These are phyloP conservation scores for Colletotrichum agaves DNA, from an alignment of 2,329 filamentous ascomycete genomes.

Conservation along the genomic window DNA sequence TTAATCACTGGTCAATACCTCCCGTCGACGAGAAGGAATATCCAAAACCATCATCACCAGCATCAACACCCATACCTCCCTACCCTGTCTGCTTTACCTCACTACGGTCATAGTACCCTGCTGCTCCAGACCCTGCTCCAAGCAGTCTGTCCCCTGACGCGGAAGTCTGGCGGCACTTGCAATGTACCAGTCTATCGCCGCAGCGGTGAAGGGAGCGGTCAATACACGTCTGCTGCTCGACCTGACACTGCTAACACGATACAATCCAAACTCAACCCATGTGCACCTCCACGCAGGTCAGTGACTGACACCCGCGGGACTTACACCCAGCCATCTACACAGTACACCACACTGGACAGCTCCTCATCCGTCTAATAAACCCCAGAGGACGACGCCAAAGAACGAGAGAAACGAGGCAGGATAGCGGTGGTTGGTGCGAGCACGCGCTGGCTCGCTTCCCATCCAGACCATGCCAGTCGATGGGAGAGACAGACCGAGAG, in stretches of 20 bases:
- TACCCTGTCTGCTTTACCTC: conserved; percentile 21
- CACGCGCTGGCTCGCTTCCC: conserved; percentile 11
- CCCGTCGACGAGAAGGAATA: background rate
- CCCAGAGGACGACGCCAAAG: background rate
- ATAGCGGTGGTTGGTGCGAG: conserved; percentile 19
- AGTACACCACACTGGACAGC: background rate
- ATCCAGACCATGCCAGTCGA: conserved; percentile 19
- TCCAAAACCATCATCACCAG: background rate
- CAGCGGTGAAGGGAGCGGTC: conserved; percentile 33
- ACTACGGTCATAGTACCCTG: conserved; percentile 10
- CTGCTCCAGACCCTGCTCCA: conserved; percentile 5
- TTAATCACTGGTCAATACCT: no score
- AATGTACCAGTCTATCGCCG: conserved; percentile 21
- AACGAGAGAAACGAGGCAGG: background rate
- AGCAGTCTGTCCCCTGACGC: conserved; percentile 13
- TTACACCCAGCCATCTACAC: background rate
- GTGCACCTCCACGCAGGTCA: conserved; percentile 7
- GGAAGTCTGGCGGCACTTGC: conserved; percentile 5
- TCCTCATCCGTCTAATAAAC: background rate
- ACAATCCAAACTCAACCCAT: conserved; percentile 5
- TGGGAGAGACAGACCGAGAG: conserved; percentile 26
- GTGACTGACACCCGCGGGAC: conserved; percentile 1
- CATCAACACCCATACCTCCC: background rate
- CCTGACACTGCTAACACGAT: conserved; percentile 27
- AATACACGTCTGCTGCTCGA: background rate